Conservation (phyloP, 306 rosid genomes). For the Glycine tomentella region DNA sequence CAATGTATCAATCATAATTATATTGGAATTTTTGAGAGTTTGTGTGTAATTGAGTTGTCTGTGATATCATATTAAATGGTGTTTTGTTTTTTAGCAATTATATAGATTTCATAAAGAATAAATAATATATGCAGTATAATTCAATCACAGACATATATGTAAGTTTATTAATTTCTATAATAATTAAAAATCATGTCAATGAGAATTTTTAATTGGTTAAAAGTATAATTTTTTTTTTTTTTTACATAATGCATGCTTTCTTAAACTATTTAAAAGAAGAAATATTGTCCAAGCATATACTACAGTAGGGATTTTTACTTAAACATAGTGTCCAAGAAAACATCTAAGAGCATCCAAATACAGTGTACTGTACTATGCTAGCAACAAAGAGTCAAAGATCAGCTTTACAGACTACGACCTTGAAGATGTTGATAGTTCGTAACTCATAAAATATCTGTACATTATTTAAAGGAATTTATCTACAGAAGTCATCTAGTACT, state of each 20-base stretch:
- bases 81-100: constrained; percentile 10
- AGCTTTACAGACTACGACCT: not conserved
- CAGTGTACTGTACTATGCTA: not conserved
- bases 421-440: constrained; percentile 13
- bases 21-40: constrained; percentile 2
- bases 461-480: not conserved
- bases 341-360: not conserved
- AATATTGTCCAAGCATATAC: constrained; percentile 4
- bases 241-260: too few species aligned
- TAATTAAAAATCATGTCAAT: too few species aligned
- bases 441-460: not conserved
- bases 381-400: not conserved
- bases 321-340: not conserved
- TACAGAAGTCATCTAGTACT: constrained; percentile 36
- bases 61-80: constrained; percentile 1
- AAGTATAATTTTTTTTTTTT: too few species aligned
- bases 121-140: not conserved
- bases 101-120: not conserved
- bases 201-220: too few species aligned
- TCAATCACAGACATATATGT: too few species aligned
- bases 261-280: not conserved
- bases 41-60: constrained; percentile 41
- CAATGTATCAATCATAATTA: constrained; percentile 13
- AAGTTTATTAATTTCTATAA: too few species aligned
- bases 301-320: not conserved